Base-by-base conservation (phyloP, 2,329 filamentous ascomycete genomes). In the Neocatenulostroma microsporum region DNA sequence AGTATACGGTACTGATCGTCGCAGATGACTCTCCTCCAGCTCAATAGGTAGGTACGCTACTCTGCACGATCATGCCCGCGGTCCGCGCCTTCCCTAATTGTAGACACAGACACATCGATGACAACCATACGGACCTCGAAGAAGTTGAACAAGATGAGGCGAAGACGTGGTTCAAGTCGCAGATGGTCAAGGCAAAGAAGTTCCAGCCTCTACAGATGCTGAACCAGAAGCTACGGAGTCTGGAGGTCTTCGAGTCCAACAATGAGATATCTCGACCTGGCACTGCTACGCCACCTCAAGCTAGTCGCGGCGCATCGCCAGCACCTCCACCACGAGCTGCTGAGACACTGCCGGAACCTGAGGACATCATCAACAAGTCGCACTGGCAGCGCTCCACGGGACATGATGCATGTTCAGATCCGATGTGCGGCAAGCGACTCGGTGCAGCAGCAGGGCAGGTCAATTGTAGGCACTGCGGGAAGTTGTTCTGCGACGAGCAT, bases 91-190 rank as follows among this genome's bases (percentile, higher is more conserved):
- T 41, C 55, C 26, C 23, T 17, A 4, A 11, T 24, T 18, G 23
- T 47, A 80, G 80, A n/a, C n/a, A n/a, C n/a, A n/a, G n/a, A 61
- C 81, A 85, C 62, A 72, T 95, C 55, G 88, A 95, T 66, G 88
- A 95, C 58, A 78, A 71, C 45, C 88, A 95, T 64, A 83, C 88
- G 60, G 88, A 94, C 55, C 74, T 95, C 11, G 83, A 93, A 57
- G 84, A 84, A 46, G 75, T 86, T 42, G 81, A 87, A 56, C 88
- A 94, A 57, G 85, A 94, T 61, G 86, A 95, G 63, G 87, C 94
- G 51, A 93, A 93, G 67, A 89, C 87, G 26, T 95, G 88, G 88
- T 94, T 95, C 64, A 85, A 93, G 67, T 83, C 85, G 56, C 88
- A 94, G 62, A 88, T 95, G 63, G 74, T 84, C 49, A 94, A 93